These are phyloP conservation scores for Plasmodium coatneyi DNA, from an alignment of 169 alveolate species.

Conservation along the genomic window DNA sequence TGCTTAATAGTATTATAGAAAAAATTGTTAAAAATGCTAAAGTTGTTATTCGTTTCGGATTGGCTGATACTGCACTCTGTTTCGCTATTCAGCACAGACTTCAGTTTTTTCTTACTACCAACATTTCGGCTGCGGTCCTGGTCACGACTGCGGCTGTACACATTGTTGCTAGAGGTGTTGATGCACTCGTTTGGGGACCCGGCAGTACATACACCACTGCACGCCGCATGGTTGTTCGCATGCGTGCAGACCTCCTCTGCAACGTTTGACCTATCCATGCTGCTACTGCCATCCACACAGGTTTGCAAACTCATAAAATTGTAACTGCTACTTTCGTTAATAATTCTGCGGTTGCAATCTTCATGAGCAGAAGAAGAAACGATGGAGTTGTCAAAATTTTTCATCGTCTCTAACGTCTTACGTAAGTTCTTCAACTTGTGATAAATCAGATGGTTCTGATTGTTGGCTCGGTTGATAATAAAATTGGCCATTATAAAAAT, in stretches of 20 bases:
- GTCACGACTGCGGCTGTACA: not conserved
- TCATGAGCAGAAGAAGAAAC: not conserved
- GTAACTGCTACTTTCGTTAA: conserved; percentile 15
- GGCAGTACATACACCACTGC: not conserved
- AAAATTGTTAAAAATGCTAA: conserved; percentile 64
- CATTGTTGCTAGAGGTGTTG: not conserved
- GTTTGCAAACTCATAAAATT: conserved; percentile 14
- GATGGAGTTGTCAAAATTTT: conserved; percentile 54
- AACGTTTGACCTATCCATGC: not conserved
- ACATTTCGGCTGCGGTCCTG: not conserved
- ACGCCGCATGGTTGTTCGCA: not conserved
- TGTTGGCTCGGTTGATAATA: conserved; percentile 80
- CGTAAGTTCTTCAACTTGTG: conserved; percentile 76
- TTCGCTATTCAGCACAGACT: conserved; percentile 51
- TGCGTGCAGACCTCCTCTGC: not conserved
- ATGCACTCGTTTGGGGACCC: not conserved
- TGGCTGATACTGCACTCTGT: conserved; percentile 75
- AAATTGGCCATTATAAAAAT: conserved; percentile 86
- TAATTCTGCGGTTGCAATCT: conserved; percentile 8
- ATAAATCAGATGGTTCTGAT: conserved; percentile 74
- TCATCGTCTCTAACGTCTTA: conserved; percentile 76
- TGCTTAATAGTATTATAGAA: conserved; percentile 41
- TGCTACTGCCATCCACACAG: conserved; percentile 18
- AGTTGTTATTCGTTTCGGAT: conserved; percentile 75
- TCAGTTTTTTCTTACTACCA: conserved; percentile 22